Percentiles rank a stretch among this genome's conserved stretches.
Evolutionary conservation across 345 rosid genomes (phyloP).

Genomic region (Citrus inodora): DNA sequence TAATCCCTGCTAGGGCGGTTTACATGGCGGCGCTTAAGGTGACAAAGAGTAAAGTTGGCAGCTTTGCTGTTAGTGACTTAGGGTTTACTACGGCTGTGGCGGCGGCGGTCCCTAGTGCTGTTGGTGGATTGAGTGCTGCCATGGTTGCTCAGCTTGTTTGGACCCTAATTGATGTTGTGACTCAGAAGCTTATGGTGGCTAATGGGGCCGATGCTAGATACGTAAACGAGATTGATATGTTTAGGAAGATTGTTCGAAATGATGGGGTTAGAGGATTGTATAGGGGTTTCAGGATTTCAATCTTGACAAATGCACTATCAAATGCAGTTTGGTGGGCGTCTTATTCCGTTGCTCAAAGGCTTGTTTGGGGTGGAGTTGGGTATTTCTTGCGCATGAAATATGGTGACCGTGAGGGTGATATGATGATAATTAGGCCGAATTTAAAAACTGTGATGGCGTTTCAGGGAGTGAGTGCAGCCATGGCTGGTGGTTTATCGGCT

Average conservation of each 20-base stretch:
- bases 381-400: too few species aligned
- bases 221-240: constrained; percentile 68
- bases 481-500: too few species aligned
- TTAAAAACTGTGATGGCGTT: too few species aligned
- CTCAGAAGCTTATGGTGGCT: constrained; percentile 81
- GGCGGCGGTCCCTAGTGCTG: constrained; percentile 63
- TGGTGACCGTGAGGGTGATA: too few species aligned
- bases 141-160: constrained; percentile 91
- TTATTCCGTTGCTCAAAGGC: constrained; percentile 58
- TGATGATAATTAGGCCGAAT: too few species aligned
- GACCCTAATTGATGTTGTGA: constrained; percentile 95
- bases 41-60: constrained; percentile 82
- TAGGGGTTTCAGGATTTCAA: constrained; percentile 81
- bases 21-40: constrained; percentile 89
- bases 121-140: constrained; percentile 81
- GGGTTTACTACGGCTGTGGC: constrained; percentile 71
- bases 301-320: constrained; percentile 82
- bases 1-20: constrained; percentile 82
- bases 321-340: constrained; percentile 92
- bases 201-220: constrained; percentile 57
- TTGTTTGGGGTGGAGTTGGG: too few species aligned
- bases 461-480: too few species aligned
- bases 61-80: constrained; percentile 46
- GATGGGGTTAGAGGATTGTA: constrained; percentile 79
- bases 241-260: constrained; percentile 51